phyloP scores from a whole-genome alignment of 2,329 filamentous ascomycete genomes.

The Beauveria bassiana region DNA sequence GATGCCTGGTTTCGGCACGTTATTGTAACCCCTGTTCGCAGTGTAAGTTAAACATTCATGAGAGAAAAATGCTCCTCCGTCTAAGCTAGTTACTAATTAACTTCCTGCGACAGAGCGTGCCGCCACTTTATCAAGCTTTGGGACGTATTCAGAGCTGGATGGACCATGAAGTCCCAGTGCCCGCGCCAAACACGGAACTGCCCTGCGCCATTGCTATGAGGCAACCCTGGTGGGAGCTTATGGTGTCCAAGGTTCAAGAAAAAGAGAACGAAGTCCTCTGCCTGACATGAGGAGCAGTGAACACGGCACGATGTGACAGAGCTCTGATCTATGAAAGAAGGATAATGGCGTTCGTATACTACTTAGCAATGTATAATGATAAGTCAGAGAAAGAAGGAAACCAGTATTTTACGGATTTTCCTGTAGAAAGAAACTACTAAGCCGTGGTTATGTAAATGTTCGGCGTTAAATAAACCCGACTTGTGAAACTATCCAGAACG shows the following conservation, averaged over 20 bases:
- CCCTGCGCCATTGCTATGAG: slow-evolving; percentile 22
- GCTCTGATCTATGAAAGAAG: background rate
- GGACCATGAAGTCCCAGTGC: slow-evolving; percentile 18
- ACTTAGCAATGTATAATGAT: background rate
- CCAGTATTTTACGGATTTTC: background rate
- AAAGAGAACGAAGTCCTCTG: slow-evolving; percentile 29
- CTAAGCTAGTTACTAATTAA: slow-evolving; percentile 10
- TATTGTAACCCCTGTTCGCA: slow-evolving; percentile 28
- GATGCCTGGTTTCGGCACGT: slow-evolving; percentile 30
- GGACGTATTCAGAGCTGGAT: slow-evolving; percentile 30
- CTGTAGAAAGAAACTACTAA: background rate
- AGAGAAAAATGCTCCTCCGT: background rate
- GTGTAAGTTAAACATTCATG: slow-evolving; percentile 24
- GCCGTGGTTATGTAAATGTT: background rate
- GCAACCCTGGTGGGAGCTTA: slow-evolving; percentile 31
- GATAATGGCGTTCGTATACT: background rate
- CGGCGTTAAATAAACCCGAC: background rate
- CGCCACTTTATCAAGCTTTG: slow-evolving; percentile 28
- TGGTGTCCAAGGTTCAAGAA: slow-evolving; percentile 25
- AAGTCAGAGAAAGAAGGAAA: background rate
- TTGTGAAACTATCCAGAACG: background rate
- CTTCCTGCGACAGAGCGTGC: slow-evolving; percentile 27
- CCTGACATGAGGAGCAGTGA: slow-evolving; percentile 23
- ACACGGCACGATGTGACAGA: background rate
- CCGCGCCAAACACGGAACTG: slow-evolving; percentile 6